Evolutionary conservation across 2,329 filamentous ascomycete species (phyloP).

Genomic region (Apiospora saccharicola): DNA sequence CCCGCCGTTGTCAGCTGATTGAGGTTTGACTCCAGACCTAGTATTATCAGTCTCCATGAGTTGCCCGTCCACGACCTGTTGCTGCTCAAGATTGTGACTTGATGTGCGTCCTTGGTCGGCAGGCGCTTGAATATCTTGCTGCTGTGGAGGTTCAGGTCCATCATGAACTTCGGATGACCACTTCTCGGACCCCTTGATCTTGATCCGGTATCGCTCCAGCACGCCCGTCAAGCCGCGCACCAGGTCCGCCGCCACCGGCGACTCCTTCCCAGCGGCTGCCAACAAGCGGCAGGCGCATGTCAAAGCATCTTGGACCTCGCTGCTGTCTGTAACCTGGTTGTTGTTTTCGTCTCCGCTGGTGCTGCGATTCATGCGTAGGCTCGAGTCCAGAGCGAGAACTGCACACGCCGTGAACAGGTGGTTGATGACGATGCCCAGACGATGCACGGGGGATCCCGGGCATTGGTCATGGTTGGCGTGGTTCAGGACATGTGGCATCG

Average conservation of each 20-base stretch:
- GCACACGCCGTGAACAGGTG: slow-evolving; percentile 36
- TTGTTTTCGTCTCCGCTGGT: background rate
- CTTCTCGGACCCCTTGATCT: slow-evolving; percentile 27
- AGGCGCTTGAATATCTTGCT: background rate
- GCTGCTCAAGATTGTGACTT: background rate
- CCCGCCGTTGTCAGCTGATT: background rate
- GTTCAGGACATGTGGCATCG: slow-evolving; percentile 9
- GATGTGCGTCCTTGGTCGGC: background rate
- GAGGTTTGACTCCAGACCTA: too few relatives aligned
- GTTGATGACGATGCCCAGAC: slow-evolving; percentile 35
- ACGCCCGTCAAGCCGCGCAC: slow-evolving; percentile 32
- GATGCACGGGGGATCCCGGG: slow-evolving; percentile 27
- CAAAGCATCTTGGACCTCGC: slow-evolving; percentile 30
- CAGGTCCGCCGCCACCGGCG: slow-evolving; percentile 33
- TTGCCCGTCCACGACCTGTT: background rate
- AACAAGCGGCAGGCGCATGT: slow-evolving; percentile 32
- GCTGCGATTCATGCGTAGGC: background rate
- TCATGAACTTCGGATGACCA: slow-evolving; percentile 11
- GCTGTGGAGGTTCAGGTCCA: slow-evolving; percentile 1
- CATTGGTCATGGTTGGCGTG: slow-evolving; percentile 6
- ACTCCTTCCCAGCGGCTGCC: slow-evolving; percentile 31
- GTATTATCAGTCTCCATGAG: background rate
- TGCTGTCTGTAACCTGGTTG: background rate
- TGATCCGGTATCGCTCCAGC: slow-evolving; percentile 32
- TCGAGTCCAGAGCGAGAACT: slow-evolving; percentile 32